Percentiles rank a stretch among this genome's conserved stretches.
Evolutionary conservation across 495 filamentous ascomycete genomes (phyloP).

Genomic region (Aspergillus heteromorphus): DNA sequence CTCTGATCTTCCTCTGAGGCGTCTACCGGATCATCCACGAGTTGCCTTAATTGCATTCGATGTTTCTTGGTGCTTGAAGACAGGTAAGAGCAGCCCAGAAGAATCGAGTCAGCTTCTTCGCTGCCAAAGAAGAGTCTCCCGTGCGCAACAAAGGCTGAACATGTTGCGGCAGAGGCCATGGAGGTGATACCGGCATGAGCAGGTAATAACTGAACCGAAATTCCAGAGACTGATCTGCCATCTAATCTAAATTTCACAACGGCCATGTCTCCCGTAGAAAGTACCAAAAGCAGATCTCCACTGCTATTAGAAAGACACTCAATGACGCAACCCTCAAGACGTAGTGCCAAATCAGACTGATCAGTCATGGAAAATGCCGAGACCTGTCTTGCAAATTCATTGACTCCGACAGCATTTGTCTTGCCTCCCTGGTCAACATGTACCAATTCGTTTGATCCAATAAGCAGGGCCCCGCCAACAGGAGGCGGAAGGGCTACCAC

Average conservation of each 20-base stretch:
- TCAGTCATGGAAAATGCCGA: constrained; percentile 80
- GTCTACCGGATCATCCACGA: constrained; percentile 37
- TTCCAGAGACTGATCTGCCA: constrained; percentile 86
- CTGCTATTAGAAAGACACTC: constrained; percentile 67
- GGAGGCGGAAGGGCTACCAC: constrained; percentile 80
- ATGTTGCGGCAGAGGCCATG: constrained; percentile 61
- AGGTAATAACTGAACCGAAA: constrained; percentile 60
- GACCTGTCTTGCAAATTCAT: constrained; percentile 71
- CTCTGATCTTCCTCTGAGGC: constrained; percentile 49
- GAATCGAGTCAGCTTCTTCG: constrained; percentile 73
- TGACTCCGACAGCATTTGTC: constrained; percentile 89
- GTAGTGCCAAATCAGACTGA: constrained; percentile 74
- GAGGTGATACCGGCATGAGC: constrained; percentile 54
- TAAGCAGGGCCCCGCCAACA: constrained; percentile 79
- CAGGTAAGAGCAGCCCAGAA: constrained; percentile 72
- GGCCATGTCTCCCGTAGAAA: constrained; percentile 68
- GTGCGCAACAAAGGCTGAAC: constrained; percentile 59
- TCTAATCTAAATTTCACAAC: constrained; percentile 81
- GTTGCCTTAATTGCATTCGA: constrained; percentile 46
- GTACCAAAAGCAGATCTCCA: constrained; percentile 78
- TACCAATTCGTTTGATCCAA: constrained; percentile 86
- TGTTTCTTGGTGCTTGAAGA: constrained; percentile 39
- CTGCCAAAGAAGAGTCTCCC: constrained; percentile 81
- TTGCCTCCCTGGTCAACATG: constrained; percentile 96
- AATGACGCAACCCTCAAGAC: constrained; percentile 75